Percentiles rank a stretch among this genome's conserved stretches.
Evolutionary conservation across 2,329 filamentous ascomycete genomes (phyloP).

Genomic region (Colletotrichum coccodes): DNA sequence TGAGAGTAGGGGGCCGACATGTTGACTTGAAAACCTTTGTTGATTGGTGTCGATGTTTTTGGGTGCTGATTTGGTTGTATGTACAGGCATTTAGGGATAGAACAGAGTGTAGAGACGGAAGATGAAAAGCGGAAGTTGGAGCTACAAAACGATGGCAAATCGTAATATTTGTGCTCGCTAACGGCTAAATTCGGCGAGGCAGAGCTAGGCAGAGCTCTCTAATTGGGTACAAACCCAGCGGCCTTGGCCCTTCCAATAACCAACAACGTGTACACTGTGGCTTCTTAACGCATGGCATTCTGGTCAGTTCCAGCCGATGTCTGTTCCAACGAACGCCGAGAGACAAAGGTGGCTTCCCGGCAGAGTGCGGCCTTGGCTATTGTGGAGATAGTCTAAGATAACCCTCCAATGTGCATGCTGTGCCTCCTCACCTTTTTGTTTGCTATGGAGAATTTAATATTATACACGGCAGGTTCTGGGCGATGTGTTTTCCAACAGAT

Average conservation of each 20-base stretch:
- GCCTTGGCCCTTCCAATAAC: background rate
- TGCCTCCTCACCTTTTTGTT: too few relatives aligned
- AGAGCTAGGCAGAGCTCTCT: background rate
- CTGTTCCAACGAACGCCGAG: background rate
- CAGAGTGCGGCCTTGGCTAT: background rate
- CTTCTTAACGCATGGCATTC: background rate
- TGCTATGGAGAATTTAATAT: too few relatives aligned
- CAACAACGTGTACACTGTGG: background rate
- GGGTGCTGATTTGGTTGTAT: background rate
- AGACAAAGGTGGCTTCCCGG: background rate
- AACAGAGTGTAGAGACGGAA: background rate
- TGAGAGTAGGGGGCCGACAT: background rate
- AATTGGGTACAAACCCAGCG: background rate
- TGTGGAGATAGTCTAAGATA: background rate
- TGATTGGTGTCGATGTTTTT: background rate
- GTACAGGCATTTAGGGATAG: background rate
- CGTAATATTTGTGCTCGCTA: background rate
- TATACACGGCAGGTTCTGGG: too few relatives aligned
- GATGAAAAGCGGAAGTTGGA: background rate
- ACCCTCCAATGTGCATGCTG: background rate
- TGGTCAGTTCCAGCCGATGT: too few relatives aligned
- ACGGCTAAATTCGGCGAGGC: background rate
- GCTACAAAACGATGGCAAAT: background rate
- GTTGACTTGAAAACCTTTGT: background rate
- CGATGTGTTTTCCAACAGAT: too few relatives aligned